Base-by-base conservation (phyloP, 495 filamentous ascomycete genomes). In the Xylaria intraflava region DNA sequence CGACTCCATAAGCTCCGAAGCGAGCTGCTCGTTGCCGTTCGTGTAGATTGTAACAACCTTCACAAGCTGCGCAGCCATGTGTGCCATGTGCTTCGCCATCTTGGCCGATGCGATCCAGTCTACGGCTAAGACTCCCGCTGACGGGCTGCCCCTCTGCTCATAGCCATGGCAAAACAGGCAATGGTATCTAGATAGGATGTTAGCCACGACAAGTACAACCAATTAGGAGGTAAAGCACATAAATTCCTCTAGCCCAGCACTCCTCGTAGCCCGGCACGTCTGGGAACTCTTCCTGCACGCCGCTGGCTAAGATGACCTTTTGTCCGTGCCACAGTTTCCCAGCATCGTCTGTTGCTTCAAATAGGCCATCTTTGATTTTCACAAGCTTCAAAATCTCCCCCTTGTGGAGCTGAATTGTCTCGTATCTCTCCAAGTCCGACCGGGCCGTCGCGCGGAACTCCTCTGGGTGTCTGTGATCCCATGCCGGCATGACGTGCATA, bases 231-330 rank as follows among this genome's bases (percentile, higher is more conserved):
- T n/a, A n/a, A 44, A 23, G 17, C 19, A 64, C 70, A 49, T 51
- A 71, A 68, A 74, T 69, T 12, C 58, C 43, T 6, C 46, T 47
- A 1, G 56, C 65, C 69, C 68, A 75, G 49, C 58, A 57, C 7
- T 70, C 68, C 3, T 12, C 43, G 48, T 68, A 70, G 0, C 72
- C 71, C n/a, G 57, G 49, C 7, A 64, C 54, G 38, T 51, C 50
- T 3, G 55, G 54, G 20, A 72, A 51, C 26, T 69, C 30, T 36
- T 78, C 76, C 16, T 42, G 46, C 0, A 72, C 63, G 0, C 78
- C 77, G 0, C 56, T 74, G 0, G 76, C 78, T 1, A 82, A 57
- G 1, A 75, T 61, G 2, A 82, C 16, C 54, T 79, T 80, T 31
- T 66, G 61, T 6, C 76, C 71, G 14, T 41, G 49, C 58, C 64